Evolutionary conservation across 75 land plant genomes (phyloP), one percentile per base, ranked within the genome.

Genomic region (Cunninghamia lanceolata): DNA sequence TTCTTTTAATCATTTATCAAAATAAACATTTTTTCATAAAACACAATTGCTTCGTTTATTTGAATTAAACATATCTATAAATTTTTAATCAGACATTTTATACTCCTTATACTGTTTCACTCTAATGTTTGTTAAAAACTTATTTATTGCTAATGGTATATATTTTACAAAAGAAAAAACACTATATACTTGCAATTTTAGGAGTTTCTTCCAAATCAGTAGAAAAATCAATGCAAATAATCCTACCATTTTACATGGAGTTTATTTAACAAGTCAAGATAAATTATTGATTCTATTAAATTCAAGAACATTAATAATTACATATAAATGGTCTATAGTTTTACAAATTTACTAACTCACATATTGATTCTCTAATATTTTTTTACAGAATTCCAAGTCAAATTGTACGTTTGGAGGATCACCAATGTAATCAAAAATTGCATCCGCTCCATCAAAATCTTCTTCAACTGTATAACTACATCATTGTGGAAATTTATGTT

Each of bases 391-490:
- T 19, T 52, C 66, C 39, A 83, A 83, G 35, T 83, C 39, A 36
- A 83, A 52, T 16, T 83, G n/a, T 17, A 28, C 9, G 21, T 52
- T 50, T 9, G 84, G 84, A 83, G 84, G 68, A 83, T 85, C 86
- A 38, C 86, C 86, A 82, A 86, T 86, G 9, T 45, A 86, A 50
- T 86, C 36, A 47, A 86, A 86, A 47, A 82, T 45, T 47, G 87
- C 87, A 86, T 86, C 85, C 2, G 87, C 87, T 82, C 9, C 16
- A 28, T 45, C 34, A 25, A 86, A 86, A 5, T 86, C 82, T 82
- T 86, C 87, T 16, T 86, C 84, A 1, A 15, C 32, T 25, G 87
- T 86, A 30, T 86, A 86, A 2, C 87, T 86, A 71, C 81, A 78
- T 0, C 81, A 78, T 40, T 21, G 42, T 9, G 17, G 8, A 25